Base-by-base conservation (phyloP, 495 filamentous ascomycete genomes). In the Apiosordaria backusii region DNA sequence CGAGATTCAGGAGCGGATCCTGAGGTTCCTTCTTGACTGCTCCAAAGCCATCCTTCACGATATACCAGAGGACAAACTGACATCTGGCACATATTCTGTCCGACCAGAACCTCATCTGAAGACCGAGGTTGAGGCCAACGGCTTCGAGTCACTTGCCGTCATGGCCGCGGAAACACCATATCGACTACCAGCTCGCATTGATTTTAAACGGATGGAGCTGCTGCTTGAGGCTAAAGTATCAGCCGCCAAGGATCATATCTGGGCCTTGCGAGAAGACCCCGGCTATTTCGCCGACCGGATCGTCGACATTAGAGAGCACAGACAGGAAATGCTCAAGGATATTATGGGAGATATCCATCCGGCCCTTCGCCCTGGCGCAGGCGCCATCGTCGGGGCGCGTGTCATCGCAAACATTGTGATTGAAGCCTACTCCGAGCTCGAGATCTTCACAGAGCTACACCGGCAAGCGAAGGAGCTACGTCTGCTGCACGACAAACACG, bases 191-290 rank as follows among this genome's bases (percentile, higher is more conserved):
- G 72, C 67, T 2, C 7, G 69, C 3, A 58, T 84, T 2, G 76
- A 87, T 62, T 70, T 87, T 23, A 27, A 13, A 3, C 74, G 75
- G 15, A 57, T 87, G 0, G 63, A 77, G 52, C 65, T 72, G 0
- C 65, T 88, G 3, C 57, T 86, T 1, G 50, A 58, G 1, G 78
- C 84, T 0, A 77, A 74, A 61, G 59, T 63, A 1, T 65, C 71
- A 0, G 76, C 76, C 21, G 76, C 79, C 3, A 77, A 82, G 58
- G 84, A 87, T 64, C 82, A 84, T 61, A 45, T 87, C 5, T 83
- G 79, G 80, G 65, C 76, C 1, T 68, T 87, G 50, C 77, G 85
- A n/a, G 84, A 86, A 61, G 83, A 88, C 68, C 84, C 85, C 0
- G 74, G 63, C 4, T 88, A 86, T 66, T 86, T 87, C 57, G 68